A percentile compares a stretch with the other conserved stretches of the same genome.
Evolutionary conservation across 192 early-diverging fungal species (phyloP).

Genomic region (Coemansia sp.): DNA sequence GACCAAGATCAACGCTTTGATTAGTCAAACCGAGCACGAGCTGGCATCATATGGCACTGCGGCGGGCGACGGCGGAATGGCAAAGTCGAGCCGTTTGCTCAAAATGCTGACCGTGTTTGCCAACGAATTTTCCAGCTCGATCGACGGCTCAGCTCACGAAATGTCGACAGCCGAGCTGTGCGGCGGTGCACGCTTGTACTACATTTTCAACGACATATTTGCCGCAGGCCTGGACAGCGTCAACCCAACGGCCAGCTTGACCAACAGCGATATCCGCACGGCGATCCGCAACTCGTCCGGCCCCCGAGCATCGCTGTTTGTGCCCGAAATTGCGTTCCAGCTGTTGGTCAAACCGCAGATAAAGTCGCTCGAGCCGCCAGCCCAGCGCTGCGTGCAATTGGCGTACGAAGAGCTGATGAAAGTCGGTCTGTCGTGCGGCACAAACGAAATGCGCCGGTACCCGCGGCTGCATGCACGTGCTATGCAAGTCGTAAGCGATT

Average conservation of each 20-base stretch:
- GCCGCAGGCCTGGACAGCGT: constrained; percentile 71
- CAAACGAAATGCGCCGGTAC: constrained; percentile 74
- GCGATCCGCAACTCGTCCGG: constrained; percentile 85
- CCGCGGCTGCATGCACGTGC: constrained; percentile 71
- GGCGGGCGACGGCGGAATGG: constrained; percentile 20
- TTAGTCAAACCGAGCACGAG: constrained; percentile 77
- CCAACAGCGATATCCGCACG: constrained; percentile 71
- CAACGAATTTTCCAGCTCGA: constrained; percentile 72
- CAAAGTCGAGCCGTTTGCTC: constrained; percentile 58
- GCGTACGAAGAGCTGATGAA: constrained; percentile 83
- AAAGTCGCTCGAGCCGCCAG: constrained; percentile 69
- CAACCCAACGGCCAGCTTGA: constrained; percentile 68
- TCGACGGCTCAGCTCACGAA: constrained; percentile 71
- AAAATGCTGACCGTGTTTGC: constrained; percentile 75
- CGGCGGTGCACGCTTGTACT: constrained; percentile 80
- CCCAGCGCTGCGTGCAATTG: constrained; percentile 76
- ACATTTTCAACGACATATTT: constrained; percentile 81
- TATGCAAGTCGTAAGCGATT: constrained; percentile 75
- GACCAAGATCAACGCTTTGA: constrained; percentile 70
- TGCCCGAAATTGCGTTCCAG: constrained; percentile 84
- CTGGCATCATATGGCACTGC: constrained; percentile 65
- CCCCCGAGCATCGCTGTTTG: constrained; percentile 76
- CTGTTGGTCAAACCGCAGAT: constrained; percentile 81
- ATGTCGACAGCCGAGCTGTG: constrained; percentile 77
- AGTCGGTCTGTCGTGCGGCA: constrained; percentile 75